These are phyloP conservation scores for Craspedostauros australis DNA, from an alignment of 108 stramenopile species.

Conservation along the genomic window DNA sequence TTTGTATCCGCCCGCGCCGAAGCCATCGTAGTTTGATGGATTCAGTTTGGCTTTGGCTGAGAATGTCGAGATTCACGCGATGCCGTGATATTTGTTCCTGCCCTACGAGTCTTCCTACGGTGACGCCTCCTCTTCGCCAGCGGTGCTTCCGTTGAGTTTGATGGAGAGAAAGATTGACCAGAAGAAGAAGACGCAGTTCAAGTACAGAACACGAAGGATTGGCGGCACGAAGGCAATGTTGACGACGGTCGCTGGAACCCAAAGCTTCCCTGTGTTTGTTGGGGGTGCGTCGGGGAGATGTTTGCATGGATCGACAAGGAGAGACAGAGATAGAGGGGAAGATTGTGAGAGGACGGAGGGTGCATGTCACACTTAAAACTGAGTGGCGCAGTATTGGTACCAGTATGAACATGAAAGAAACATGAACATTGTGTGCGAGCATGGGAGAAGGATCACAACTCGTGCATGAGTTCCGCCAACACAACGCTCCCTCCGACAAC, in stretches of 20 bases:
- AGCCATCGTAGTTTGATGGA: too few species aligned
- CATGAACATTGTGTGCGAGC: too few species aligned
- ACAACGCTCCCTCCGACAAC: background rate
- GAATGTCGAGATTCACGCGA: too few species aligned
- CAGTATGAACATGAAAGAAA: background rate
- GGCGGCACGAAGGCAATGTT: constrained; percentile 91
- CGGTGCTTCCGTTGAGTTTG: constrained; percentile 82
- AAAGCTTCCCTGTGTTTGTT: constrained; percentile 27
- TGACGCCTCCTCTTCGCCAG: too few species aligned
- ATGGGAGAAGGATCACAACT: background rate
- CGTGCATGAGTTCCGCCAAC: background rate
- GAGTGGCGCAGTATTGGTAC: background rate
- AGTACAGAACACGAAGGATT: constrained; percentile 78
- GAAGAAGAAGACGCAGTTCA: constrained; percentile 91
- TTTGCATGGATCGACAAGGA: background rate
- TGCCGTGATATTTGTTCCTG: too few species aligned
- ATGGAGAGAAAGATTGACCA: constrained; percentile 88
- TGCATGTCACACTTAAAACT: too few species aligned
- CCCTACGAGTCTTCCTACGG: too few species aligned
- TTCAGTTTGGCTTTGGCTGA: too few species aligned
- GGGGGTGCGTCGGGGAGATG: background rate
- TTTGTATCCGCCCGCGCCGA: too few species aligned
- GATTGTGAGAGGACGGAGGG: too few species aligned
- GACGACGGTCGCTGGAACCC: constrained; percentile 83
- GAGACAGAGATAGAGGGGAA: too few species aligned